Evolutionary conservation across 192 early-diverging fungal genomes (phyloP).

Genomic region (Mortierella alpina): DNA sequence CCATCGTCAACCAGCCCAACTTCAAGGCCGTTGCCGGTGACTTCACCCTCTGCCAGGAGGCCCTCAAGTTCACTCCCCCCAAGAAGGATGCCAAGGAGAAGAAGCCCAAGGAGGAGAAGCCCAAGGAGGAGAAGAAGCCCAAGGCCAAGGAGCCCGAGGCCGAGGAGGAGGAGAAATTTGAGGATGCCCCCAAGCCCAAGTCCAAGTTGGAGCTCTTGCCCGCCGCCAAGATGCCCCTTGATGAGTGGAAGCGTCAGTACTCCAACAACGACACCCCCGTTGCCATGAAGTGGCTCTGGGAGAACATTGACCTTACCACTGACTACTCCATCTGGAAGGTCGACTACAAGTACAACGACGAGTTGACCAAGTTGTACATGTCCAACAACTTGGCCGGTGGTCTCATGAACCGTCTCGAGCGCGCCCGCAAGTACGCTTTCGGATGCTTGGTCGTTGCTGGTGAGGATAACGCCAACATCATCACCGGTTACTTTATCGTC

Average conservation of each 20-base stretch:
- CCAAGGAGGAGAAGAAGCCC: conserved; percentile 61
- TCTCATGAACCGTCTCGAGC: conserved; percentile 92
- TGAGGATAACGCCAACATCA: conserved; percentile 86
- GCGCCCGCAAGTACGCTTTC: conserved; percentile 95
- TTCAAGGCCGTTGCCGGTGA: conserved; percentile 88
- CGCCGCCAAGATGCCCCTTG: conserved; percentile 82
- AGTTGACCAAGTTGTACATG: conserved; percentile 91
- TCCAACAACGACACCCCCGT: conserved; percentile 94
- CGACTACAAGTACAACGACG: conserved; percentile 96
- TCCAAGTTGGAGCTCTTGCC: conserved; percentile 90
- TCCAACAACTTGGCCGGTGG: conserved; percentile 94
- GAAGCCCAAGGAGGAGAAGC: conserved; percentile 68
- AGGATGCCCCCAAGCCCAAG: conserved; percentile 91
- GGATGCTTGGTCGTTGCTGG: conserved; percentile 87
- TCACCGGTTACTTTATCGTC: conserved; percentile 95
- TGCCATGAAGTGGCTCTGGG: conserved; percentile 95
- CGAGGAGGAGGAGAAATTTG: conserved; percentile 68
- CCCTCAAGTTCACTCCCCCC: conserved; percentile 57
- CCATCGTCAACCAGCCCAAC: conserved; percentile 82
- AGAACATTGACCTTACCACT: conserved; percentile 80
- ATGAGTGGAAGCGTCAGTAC: conserved; percentile 98
- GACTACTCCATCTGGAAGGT: conserved; percentile 94
- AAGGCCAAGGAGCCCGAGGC: conserved; percentile 63
- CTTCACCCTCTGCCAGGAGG: conserved; percentile 71
- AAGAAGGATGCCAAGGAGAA: conserved; percentile 77